Conservation (phyloP, 768 basidiomycete genomes). For the Terana coerulea region DNA sequence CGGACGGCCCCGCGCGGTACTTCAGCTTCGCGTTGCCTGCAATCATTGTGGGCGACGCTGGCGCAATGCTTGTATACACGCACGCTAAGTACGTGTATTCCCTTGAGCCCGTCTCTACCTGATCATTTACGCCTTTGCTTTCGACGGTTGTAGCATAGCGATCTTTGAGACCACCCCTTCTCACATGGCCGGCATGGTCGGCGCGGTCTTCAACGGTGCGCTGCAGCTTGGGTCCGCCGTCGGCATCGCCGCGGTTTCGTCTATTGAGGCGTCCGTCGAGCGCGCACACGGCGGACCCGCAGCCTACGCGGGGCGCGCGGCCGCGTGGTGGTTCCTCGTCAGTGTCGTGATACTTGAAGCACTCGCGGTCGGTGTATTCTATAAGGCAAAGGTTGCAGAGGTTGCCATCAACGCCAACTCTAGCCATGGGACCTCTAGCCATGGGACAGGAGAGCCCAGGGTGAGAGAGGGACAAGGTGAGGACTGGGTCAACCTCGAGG, state of each 20-base stretch:
- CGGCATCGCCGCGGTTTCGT: slow-evolving; percentile 40
- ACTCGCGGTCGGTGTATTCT: slow-evolving; percentile 1
- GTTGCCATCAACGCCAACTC: not conserved
- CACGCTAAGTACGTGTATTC: slow-evolving; percentile 38
- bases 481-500: no score
- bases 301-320: slow-evolving; percentile 35
- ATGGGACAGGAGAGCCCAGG: no score
- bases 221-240: slow-evolving; percentile 46
- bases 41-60: slow-evolving; percentile 42
- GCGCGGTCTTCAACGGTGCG: slow-evolving; percentile 47
- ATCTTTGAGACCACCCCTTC: slow-evolving; percentile 42
- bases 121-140: not conserved
- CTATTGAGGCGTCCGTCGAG: slow-evolving; percentile 43
- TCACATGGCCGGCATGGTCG: slow-evolving; percentile 44
- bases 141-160: slow-evolving; percentile 35
- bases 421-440: no score
- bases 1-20: slow-evolving; percentile 34
- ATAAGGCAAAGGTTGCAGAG: not conserved
- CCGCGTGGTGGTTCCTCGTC: slow-evolving; percentile 27
- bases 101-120: not conserved
- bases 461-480: no score
- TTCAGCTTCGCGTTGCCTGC: slow-evolving; percentile 45
- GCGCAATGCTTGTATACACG: slow-evolving; percentile 38
- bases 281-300: slow-evolving; percentile 25
- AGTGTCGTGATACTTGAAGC: slow-evolving; percentile 9